Conservation (phyloP, 179 eudicot species). For the Carnegiea gigantea region DNA sequence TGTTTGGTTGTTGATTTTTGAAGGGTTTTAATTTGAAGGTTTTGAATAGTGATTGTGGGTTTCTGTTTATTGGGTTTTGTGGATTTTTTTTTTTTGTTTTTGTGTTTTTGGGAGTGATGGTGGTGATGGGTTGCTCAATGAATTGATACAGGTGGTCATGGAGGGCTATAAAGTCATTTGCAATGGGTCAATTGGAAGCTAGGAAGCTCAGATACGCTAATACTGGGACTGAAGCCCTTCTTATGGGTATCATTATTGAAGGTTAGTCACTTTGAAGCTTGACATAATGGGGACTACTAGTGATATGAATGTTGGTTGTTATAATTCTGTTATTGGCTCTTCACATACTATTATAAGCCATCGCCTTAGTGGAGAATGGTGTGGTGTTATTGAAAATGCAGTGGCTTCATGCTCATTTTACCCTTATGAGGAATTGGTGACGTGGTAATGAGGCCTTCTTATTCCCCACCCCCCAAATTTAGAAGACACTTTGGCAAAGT, state of each 20-base stretch:
- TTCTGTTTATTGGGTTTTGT: constrained; percentile 4
- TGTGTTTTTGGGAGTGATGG: constrained; percentile 3
- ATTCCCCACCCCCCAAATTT: too few relatives aligned
- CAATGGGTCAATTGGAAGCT: constrained; percentile 84
- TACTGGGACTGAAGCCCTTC: constrained; percentile 80
- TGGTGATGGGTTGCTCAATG: constrained; percentile 30
- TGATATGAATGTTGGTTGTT: neutral
- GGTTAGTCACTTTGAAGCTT: constrained; percentile 40
- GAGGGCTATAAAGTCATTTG: constrained; percentile 72
- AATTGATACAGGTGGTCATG: constrained; percentile 64
- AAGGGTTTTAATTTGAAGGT: neutral
- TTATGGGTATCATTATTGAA: constrained; percentile 72
- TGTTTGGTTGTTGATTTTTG: constrained; percentile 6
- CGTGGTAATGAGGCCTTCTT: neutral
- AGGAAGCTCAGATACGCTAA: constrained; percentile 60
- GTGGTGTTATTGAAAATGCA: neutral
- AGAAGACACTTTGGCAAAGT: neutral
- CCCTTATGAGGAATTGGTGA: neutral
- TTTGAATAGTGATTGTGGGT: neutral
- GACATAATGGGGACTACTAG: neutral
- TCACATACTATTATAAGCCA: neutral
- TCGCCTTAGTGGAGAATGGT: neutral
- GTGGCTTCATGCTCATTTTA: neutral
- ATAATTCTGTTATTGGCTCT: neutral
- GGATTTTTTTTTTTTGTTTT: constrained; percentile 8